Conservation (phyloP, 2,329 filamentous ascomycete species). For the Rhinocladiella similis region DNA sequence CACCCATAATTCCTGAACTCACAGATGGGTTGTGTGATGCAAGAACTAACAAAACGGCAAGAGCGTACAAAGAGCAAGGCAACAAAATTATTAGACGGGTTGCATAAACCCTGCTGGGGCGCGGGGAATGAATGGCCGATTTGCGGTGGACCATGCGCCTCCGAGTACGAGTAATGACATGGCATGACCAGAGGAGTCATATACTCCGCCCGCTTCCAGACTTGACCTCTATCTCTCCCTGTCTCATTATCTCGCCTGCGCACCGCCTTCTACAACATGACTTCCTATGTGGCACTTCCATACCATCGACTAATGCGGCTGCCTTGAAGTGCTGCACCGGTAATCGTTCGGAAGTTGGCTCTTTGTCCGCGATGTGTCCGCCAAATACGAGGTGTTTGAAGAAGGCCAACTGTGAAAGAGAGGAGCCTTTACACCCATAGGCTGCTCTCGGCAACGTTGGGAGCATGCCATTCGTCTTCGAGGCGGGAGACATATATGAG, state of each 20-base stretch:
- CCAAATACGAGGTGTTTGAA: not conserved
- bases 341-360: no score
- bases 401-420: constrained; percentile 3
- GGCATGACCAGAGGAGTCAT: not conserved
- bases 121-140: not conserved
- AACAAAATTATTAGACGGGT: not conserved
- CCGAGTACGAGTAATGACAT: not conserved
- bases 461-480: constrained; percentile 30
- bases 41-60: not conserved
- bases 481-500: constrained; percentile 4
- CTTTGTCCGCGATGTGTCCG: constrained; percentile 5
- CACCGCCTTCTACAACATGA: no score
- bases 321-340: no score
- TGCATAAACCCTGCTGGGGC: not conserved
- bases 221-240: not conserved
- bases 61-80: not conserved
- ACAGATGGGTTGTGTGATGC: not conserved
- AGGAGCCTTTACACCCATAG: not conserved
- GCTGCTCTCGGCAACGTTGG: not conserved
- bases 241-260: not conserved
- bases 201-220: no score
- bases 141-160: not conserved
- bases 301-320: no score
- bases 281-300: not conserved
- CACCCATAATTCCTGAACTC: constrained; percentile 49